Evolutionary conservation across 306 rosid species (phyloP), one percentile per base, ranked within the genome.

Genomic region (Castanea crenata): DNA sequence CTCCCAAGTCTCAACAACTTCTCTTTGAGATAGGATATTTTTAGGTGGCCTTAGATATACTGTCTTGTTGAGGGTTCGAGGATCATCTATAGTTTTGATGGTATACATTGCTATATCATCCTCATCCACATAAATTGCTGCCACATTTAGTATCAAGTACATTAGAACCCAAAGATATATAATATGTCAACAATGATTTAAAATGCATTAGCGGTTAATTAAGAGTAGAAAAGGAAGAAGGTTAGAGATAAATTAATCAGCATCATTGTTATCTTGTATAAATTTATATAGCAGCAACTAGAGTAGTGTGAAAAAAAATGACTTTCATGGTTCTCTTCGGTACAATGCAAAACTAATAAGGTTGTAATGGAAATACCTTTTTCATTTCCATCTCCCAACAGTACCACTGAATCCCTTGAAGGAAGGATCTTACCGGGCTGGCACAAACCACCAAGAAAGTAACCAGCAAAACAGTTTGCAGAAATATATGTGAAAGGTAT

Each of bases 401-500:
- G 77, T 67, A 81, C 19, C 34, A 92, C 92, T 64, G 90, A 88
- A n/a, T 90, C 83, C 73, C 12, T 83, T 19, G 96, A 81, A 29
- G 96, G 93, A 29, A 78, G 76, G 78, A 84, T 55, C 27, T 23
- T 7, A 10, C 95, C 97, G 29, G 85, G 89, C n/a, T 92, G 95
- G 67, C 94, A 86, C 8, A 92, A 65, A 16, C 93, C 93, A 6
- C 93, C 97, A 32, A 88, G 90, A 71, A 86, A 88, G 70, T 90
- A 90, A 79, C 92, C 97, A n/a, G 93, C 97, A 78, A 92, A 92
- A 70, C 91, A 80, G 13, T 86, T 91, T 10, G 91, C 90, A 19
- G 96, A 92, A 54, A 90, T 70, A 77, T 89, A 92, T 5, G 97
- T 92, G 74, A 85, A 88, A 35, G 96, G 97, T n/a, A 92, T 90